A percentile compares a stretch with the other conserved stretches of the same genome.
phyloP scores from a whole-genome alignment of 2,329 filamentous ascomycete species.

The Xylariaceae sp. region DNA sequence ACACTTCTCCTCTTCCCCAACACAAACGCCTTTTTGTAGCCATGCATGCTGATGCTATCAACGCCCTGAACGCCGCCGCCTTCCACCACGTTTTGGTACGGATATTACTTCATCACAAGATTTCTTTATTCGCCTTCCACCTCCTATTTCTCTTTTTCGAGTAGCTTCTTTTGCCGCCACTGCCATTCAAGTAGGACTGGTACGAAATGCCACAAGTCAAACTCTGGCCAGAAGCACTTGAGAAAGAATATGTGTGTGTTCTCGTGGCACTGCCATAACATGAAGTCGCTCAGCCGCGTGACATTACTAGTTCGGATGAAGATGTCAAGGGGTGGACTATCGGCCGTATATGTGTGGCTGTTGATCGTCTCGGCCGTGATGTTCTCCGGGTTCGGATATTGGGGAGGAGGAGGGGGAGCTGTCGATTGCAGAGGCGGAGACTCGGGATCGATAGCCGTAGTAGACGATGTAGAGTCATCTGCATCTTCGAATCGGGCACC shows the following conservation, averaged over 20 bases:
- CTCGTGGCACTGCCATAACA: conserved; percentile 97
- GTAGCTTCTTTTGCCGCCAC: conserved; percentile 60
- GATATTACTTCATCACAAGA: not conserved
- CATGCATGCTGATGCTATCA: too few relatives aligned
- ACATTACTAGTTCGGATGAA: conserved; percentile 92
- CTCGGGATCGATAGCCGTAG: conserved; percentile 55
- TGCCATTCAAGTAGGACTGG: conserved; percentile 92
- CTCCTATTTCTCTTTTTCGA: conserved; percentile 48
- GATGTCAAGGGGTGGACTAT: conserved; percentile 82
- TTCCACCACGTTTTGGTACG: not conserved
- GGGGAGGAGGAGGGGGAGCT: conserved; percentile 34
- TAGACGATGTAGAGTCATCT: conserved; percentile 56
- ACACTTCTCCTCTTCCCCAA: too few relatives aligned
- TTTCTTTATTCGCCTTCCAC: conserved; percentile 20
- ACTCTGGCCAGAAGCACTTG: conserved; percentile 91
- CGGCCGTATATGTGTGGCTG: conserved; percentile 82
- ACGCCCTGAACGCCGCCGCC: not conserved
- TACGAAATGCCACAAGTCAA: conserved; percentile 88
- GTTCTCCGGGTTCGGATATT: conserved; percentile 69
- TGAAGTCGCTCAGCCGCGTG: conserved; percentile 89
- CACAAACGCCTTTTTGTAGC: too few relatives aligned
- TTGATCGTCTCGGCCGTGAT: conserved; percentile 82
- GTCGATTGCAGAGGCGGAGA: conserved; percentile 42
- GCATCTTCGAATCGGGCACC: conserved; percentile 44
- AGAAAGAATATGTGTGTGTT: conserved; percentile 90